Evolutionary conservation across 306 rosid species (phyloP).

Genomic region (Malus sylvestris): DNA sequence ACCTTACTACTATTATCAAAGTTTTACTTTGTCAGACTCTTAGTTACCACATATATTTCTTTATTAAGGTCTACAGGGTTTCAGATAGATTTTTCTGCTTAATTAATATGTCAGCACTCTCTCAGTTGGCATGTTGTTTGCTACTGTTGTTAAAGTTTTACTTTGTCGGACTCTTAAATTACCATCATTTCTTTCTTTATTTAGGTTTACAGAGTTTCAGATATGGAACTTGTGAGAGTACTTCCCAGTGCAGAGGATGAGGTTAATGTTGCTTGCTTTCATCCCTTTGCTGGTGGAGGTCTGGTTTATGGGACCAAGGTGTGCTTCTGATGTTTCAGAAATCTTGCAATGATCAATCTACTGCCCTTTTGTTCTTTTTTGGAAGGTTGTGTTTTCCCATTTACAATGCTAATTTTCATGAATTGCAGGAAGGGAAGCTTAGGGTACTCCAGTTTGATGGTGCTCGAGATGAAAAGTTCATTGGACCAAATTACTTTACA

Average conservation of each 20-base stretch:
- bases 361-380: neutral
- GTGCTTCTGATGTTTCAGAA: slow-evolving; percentile 4
- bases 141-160: neutral
- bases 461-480: slow-evolving; percentile 24
- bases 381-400: neutral
- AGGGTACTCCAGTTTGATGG: slow-evolving; percentile 49
- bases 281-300: slow-evolving; percentile 95
- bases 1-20: neutral
- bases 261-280: slow-evolving; percentile 98
- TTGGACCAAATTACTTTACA: slow-evolving; percentile 45
- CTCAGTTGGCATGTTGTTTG: neutral
- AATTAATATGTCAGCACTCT: neutral
- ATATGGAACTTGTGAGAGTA: slow-evolving; percentile 94
- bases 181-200: slow-evolving; percentile 5
- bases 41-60: neutral
- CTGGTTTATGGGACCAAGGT: slow-evolving; percentile 98
- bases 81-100: slow-evolving; percentile 34
- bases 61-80: slow-evolving; percentile 77
- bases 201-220: slow-evolving; percentile 90
- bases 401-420: slow-evolving; percentile 11
- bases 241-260: slow-evolving; percentile 99
- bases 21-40: neutral
- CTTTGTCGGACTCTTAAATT: neutral
- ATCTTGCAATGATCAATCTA: neutral
- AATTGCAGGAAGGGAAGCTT: slow-evolving; percentile 90